Evolutionary conservation across 78 protist species (phyloP).

Genomic region (Diacronema lutheri): DNA sequence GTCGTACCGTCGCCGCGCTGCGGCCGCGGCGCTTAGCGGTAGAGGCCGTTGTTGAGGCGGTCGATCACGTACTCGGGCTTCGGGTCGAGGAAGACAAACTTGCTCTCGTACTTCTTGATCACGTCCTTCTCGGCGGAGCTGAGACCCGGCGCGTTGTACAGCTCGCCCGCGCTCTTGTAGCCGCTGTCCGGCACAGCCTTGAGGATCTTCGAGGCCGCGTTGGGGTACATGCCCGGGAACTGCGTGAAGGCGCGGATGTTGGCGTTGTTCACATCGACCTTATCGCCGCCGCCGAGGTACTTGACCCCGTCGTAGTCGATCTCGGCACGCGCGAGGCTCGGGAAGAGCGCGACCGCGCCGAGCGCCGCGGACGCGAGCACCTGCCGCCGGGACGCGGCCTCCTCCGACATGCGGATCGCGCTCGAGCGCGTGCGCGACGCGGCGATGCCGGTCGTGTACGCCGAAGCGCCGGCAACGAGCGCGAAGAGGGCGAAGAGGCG

Average conservation of each 20-base stretch:
- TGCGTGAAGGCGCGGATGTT: slow-evolving; percentile 39
- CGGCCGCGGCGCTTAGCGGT: too few species aligned
- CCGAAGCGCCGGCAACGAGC: too few species aligned
- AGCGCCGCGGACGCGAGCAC: neutral
- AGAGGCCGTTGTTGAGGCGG: slow-evolving; percentile 43
- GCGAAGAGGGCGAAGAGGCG: too few species aligned
- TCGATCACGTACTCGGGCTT: slow-evolving; percentile 36
- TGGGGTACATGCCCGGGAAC: slow-evolving; percentile 45
- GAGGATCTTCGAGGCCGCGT: slow-evolving; percentile 13
- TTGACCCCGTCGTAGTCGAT: slow-evolving; percentile 27
- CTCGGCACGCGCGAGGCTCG: slow-evolving; percentile 15
- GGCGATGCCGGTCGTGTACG: too few species aligned
- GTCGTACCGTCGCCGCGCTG: too few species aligned
- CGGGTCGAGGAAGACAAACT: slow-evolving; percentile 24
- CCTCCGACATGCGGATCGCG: too few species aligned
- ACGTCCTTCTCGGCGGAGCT: slow-evolving; percentile 1
- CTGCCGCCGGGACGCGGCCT: slow-evolving; percentile 20
- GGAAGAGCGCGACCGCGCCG: too few species aligned
- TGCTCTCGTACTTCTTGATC: slow-evolving; percentile 30
- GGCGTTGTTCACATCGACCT: slow-evolving; percentile 37
- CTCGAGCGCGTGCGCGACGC: too few species aligned
- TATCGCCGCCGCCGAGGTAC: slow-evolving; percentile 22
- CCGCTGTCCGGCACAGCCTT: slow-evolving; percentile 11
- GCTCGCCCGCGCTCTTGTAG: slow-evolving; percentile 1
- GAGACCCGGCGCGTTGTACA: neutral